Evolutionary conservation across 1,284 basidiomycete species (phyloP).

Genomic region (Ganoderma lucidum): DNA sequence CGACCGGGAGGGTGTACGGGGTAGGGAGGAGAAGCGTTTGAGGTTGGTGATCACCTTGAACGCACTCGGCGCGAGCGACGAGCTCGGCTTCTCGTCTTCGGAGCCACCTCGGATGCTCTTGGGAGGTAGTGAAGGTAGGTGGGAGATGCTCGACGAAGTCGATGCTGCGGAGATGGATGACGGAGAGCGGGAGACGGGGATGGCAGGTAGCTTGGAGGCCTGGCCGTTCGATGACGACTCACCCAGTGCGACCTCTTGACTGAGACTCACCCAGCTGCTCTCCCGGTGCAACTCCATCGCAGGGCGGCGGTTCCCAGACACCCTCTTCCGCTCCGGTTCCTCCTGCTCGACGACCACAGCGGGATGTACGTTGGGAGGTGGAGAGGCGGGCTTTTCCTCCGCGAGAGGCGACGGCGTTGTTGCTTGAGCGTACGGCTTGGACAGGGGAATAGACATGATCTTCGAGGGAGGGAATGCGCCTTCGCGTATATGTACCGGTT

Average conservation of each 20-base stretch:
- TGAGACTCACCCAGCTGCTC: conserved; percentile 44
- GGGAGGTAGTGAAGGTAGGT: conserved; percentile 49
- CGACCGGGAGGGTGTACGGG: conserved; percentile 58
- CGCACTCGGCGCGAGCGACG: conserved; percentile 33
- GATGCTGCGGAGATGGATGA: conserved; percentile 22
- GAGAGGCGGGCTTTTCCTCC: conserved; percentile 9
- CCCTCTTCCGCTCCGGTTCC: conserved; percentile 14
- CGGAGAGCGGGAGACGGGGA: conserved; percentile 30
- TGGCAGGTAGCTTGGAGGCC: conserved; percentile 16
- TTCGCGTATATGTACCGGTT: conserved; percentile 62
- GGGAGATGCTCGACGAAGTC: conserved; percentile 28
- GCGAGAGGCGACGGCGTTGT: conserved; percentile 5
- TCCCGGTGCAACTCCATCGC: conserved; percentile 40
- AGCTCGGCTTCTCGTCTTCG: conserved; percentile 33
- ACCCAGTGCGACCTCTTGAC: conserved; percentile 29
- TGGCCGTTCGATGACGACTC: conserved; percentile 36
- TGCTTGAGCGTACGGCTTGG: conserved; percentile 14
- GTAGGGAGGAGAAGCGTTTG: conserved; percentile 68
- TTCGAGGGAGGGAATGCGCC: conserved; percentile 70
- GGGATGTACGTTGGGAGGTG: conserved; percentile 18
- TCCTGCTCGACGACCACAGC: conserved; percentile 28
- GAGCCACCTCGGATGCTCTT: conserved; percentile 51
- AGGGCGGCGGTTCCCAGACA: conserved; percentile 20
- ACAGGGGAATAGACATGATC: conserved; percentile 38
- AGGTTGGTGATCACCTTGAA: conserved; percentile 47